phyloP scores from a whole-genome alignment of 805 yeast genomes.

The Lipomyces lipofer region DNA sequence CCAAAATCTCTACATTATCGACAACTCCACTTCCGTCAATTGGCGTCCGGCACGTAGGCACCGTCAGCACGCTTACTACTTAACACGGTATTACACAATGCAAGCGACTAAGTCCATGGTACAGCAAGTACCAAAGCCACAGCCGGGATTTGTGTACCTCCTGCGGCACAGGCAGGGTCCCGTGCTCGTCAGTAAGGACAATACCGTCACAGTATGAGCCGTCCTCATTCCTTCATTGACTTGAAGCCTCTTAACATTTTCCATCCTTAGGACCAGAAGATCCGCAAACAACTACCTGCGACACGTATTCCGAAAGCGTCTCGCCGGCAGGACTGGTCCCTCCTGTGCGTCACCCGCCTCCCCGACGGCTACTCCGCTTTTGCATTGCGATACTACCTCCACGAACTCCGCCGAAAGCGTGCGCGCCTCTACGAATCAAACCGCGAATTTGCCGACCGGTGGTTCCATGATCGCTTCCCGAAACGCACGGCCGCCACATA shows the following conservation, averaged over 20 bases:
- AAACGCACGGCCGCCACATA: slow-evolving; percentile 22
- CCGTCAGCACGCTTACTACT: too few species aligned
- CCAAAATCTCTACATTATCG: too few species aligned
- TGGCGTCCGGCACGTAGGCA: too few species aligned
- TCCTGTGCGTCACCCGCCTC: slow-evolving; percentile 25
- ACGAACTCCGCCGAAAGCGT: slow-evolving; percentile 26
- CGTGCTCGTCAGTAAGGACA: slow-evolving; percentile 5
- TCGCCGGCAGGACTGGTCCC: slow-evolving; percentile 24
- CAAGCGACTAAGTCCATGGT: neutral
- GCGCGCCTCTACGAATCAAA: slow-evolving; percentile 18
- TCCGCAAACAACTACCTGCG: slow-evolving; percentile 19
- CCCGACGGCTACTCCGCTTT: slow-evolving; percentile 12
- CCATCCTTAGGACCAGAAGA: slow-evolving; percentile 11
- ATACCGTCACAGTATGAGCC: slow-evolving; percentile 20
- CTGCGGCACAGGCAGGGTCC: slow-evolving; percentile 26
- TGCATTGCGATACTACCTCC: slow-evolving; percentile 14
- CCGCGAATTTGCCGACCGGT: slow-evolving; percentile 7
- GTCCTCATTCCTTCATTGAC: too few species aligned
- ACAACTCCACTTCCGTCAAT: too few species aligned
- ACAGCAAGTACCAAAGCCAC: neutral
- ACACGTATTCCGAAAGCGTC: slow-evolving; percentile 16
- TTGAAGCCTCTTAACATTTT: neutral
- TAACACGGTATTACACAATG: too few species aligned
- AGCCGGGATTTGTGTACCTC: slow-evolving; percentile 14
- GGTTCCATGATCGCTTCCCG: slow-evolving; percentile 23